Base-by-base conservation (phyloP, 352 stramenopile genomes). In the Phytophthora syringae region DNA sequence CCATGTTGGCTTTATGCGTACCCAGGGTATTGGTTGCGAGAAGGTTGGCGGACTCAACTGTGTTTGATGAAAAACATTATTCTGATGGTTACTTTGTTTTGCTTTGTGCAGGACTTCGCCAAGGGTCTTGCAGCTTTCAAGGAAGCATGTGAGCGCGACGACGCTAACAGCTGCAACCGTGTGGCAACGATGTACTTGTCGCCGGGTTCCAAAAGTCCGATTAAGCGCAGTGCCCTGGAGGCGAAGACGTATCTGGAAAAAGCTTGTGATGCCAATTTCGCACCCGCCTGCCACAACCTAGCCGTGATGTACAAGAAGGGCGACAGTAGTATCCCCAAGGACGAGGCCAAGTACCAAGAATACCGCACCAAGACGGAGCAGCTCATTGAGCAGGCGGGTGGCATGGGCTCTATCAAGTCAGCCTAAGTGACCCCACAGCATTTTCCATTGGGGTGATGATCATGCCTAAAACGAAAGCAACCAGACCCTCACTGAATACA, bases 261-360 rank as follows among this genome's bases (percentile, higher is more conserved):
- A 22, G 86, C 88, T 13, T 96, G 88, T 48, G 85, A 93, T 42
- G 80, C 84, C 60, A 95, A 94, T 64, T 94, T 93, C 57, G 88
- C 86, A 13, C 88, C 88, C 49, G 88, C 88, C 34, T 96, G 88
- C 70, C 87, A 96, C 68, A 96, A 96, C 53, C 66, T 96, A 32
- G 88, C 88, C 4, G 88, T 96, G 34, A 93, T 95, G 86, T 95
- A 84, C 82, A 95, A 94, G 70, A 93, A 91, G 34, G 88, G 88
- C 30, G 88, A 96, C 64, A 72, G 63, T n/a, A 80, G 79, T 34
- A 78, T 94, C 25, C 63, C 79, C 13, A 72, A 90, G 70, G 76
- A 90, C 53, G 75, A 92, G 36, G 55, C 64, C 21, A 81, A 82
- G 50, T 93, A 91, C 54, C 58, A 94, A 15, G 69, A 92, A 56